Evolutionary conservation across 2,329 filamentous ascomycete genomes (phyloP).

Genomic region (Sclerotinia trifoliorum): DNA sequence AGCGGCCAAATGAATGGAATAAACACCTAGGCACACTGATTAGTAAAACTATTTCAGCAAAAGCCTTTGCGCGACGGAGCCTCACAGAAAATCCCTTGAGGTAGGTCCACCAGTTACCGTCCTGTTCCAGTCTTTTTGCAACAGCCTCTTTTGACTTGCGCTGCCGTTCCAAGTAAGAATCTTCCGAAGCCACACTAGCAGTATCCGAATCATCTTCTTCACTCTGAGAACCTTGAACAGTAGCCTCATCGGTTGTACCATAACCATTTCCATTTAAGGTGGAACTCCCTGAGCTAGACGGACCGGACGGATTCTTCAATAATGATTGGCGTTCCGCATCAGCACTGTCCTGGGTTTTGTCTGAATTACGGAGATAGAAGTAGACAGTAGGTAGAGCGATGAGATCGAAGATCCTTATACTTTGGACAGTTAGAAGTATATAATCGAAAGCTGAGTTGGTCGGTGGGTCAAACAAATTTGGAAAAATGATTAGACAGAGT

Average conservation of each 20-base stretch:
- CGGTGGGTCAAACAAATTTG: conserved; percentile 32
- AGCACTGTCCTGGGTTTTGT: conserved; percentile 39
- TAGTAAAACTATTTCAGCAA: not conserved
- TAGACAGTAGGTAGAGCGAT: conserved; percentile 42
- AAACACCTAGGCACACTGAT: conserved; percentile 54
- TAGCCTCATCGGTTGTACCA: conserved; percentile 31
- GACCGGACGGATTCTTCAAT: conserved; percentile 47
- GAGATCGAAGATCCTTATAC: conserved; percentile 38
- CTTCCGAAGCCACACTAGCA: conserved; percentile 45
- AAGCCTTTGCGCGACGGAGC: not conserved
- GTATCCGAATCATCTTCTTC: conserved; percentile 24
- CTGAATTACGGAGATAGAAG: conserved; percentile 34
- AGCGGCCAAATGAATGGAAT: conserved; percentile 78
- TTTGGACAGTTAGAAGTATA: conserved; percentile 32
- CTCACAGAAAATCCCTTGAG: conserved; percentile 65
- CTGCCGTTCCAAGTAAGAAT: conserved; percentile 54
- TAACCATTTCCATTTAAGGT: conserved; percentile 32
- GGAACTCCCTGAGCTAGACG: conserved; percentile 35
- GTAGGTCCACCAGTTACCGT: conserved; percentile 76
- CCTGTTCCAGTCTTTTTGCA: conserved; percentile 67
- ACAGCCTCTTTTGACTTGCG: conserved; percentile 57
- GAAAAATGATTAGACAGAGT: conserved; percentile 45
- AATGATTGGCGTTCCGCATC: conserved; percentile 61
- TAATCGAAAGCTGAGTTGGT: conserved; percentile 32
- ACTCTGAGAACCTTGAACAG: conserved; percentile 27